Base-by-base conservation (phyloP, 164 flowering plant genomes). In the Berberis vulgaris region DNA sequence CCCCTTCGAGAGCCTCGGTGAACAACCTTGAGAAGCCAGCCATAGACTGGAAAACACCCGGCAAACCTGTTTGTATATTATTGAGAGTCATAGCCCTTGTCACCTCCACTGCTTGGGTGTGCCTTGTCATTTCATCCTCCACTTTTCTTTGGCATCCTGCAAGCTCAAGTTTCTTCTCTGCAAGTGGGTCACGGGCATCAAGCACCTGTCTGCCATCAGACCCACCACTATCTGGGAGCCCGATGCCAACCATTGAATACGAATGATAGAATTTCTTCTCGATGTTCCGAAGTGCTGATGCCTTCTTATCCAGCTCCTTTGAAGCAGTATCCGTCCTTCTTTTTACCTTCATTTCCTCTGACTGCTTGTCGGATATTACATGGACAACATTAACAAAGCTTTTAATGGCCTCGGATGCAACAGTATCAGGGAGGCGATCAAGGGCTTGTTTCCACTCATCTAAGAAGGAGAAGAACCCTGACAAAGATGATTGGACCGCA, bases 381-480 rank as follows among this genome's bases (percentile, higher is more conserved):
- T 86, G 96, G 49, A 95, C 85, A 2, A 95, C 96, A 57, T 85
- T 83, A 56, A 87, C 85, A 62, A 95, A 86, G 78, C 99, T 89
- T 66, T 87, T 89, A 72, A 95, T 89, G 60, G 99, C 90, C 73
- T 86, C 99, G 39, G 96, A 87, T 6, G 97, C 96, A 8, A 95
- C 97, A 1, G 96, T 85, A 59, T 91, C 96, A 1, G 99, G 99
- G n/a, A 91, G 73, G 1, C 94, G 89, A 45, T 89, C 97, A 2
- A 88, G 85, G 11, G 97, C 89, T 57, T 81, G 88, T 71, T 91
- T 95, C 99, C 97, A 95, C 74, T 89, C 97, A 43, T 95, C 99
- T 41, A 78, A 83, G 68, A 95, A 89, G 43, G 76, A 54, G 67
- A 67, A 85, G 55, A 77, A 67, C 8, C 63, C 70, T 9, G 77